These are phyloP conservation scores for Talaromyces sp. DNA, from an alignment of 2,329 filamentous ascomycete species.

Conservation along the genomic window DNA sequence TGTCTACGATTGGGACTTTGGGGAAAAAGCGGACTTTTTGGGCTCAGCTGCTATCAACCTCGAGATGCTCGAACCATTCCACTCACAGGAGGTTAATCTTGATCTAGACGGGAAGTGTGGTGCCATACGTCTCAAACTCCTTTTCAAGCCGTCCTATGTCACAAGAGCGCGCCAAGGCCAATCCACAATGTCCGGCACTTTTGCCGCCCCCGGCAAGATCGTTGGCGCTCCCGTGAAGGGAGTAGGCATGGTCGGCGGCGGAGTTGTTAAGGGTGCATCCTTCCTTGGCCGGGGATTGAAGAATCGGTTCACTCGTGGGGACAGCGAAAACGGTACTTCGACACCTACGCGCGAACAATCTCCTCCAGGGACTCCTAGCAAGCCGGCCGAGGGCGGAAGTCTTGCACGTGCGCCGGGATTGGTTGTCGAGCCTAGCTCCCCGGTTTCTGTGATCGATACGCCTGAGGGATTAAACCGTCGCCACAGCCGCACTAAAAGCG, in stretches of 20 bases:
- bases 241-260: conserved; percentile 71
- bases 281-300: conserved; percentile 85
- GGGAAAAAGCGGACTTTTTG: conserved; percentile 87
- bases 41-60: conserved; percentile 72
- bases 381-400: conserved; percentile 16
- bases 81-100: conserved; percentile 67
- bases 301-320: conserved; percentile 39
- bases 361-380: conserved; percentile 17
- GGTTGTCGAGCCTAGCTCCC: conserved; percentile 25
- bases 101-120: conserved; percentile 86
- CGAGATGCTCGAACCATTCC: conserved; percentile 77
- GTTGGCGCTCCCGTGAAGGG: conserved; percentile 96
- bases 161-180: conserved; percentile 81
- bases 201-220: conserved; percentile 79
- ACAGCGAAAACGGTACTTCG: conserved; percentile 20
- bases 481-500: conserved; percentile 46
- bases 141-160: conserved; percentile 92
- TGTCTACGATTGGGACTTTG: conserved; percentile 95
- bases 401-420: conserved; percentile 23
- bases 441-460: conserved; percentile 18
- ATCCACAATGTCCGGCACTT: conserved; percentile 87
- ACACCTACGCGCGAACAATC: conserved; percentile 19
- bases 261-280: conserved; percentile 81
- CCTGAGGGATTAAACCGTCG: conserved; percentile 25
- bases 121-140: conserved; percentile 69